These are phyloP conservation scores for Roridomyces roridus DNA, from an alignment of 768 basidiomycete species.

Conservation along the genomic window DNA sequence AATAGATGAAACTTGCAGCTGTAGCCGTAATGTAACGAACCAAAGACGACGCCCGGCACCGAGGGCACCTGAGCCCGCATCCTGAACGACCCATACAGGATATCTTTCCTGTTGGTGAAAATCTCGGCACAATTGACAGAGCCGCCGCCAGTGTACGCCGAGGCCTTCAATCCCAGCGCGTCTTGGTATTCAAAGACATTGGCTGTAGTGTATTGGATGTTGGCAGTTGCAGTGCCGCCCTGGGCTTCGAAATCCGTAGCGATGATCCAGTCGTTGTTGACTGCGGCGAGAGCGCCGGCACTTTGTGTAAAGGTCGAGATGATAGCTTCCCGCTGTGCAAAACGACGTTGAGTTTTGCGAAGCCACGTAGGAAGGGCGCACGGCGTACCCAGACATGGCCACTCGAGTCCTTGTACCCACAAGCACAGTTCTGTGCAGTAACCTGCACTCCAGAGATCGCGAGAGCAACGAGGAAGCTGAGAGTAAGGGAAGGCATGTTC, in stretches of 20 bases:
- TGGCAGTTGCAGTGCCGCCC: constrained; percentile 5
- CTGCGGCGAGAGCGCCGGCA: constrained; percentile 19
- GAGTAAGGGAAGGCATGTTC: constrained; percentile 5
- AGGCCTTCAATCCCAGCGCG: constrained; percentile 21
- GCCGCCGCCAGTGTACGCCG: constrained; percentile 13
- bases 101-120: constrained; percentile 19
- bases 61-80: constrained; percentile 24
- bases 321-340: constrained; percentile 18
- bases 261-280: constrained; percentile 20
- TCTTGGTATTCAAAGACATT: constrained; percentile 16
- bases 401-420: constrained; percentile 22
- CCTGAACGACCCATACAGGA: constrained; percentile 22
- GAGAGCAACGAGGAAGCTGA: constrained; percentile 1
- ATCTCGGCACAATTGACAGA: constrained; percentile 20
- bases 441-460: neutral
- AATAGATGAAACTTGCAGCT: too few species aligned
- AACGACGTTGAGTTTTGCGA: neutral
- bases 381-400: constrained; percentile 20
- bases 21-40: too few species aligned
- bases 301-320: constrained; percentile 18
- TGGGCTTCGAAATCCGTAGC: constrained; percentile 17
- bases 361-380: neutral
- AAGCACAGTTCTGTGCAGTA: constrained; percentile 17
- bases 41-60: constrained; percentile 24
- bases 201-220: constrained; percentile 18